Conservation (phyloP, 805 yeast genomes). For the Yarrowia sp. region DNA sequence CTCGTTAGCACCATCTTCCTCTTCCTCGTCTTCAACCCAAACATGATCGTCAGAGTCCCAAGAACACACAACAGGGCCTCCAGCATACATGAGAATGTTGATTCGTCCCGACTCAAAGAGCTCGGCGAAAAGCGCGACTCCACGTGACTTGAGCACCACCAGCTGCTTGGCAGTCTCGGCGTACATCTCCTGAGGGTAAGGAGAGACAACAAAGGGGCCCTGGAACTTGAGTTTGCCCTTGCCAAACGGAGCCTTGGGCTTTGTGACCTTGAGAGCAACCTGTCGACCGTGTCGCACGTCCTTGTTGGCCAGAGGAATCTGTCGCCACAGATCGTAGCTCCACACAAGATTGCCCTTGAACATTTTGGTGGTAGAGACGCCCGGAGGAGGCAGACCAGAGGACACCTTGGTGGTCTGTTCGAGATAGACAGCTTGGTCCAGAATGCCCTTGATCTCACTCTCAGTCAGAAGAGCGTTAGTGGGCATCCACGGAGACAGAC, state of each 20-base stretch:
- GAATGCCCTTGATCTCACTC: conserved; percentile 48
- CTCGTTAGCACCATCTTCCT: not conserved
- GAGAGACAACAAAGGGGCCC: conserved; percentile 63
- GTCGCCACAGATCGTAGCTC: conserved; percentile 44
- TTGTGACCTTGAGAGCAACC: conserved; percentile 9
- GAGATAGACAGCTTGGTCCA: conserved; percentile 50
- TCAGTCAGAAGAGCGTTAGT: conserved; percentile 52
- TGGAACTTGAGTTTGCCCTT: conserved; percentile 47
- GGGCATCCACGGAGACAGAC: conserved; percentile 72
- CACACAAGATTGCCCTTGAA: conserved; percentile 42
- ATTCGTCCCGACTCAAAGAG: conserved; percentile 44
- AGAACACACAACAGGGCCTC: conserved; percentile 16
- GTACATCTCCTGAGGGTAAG: conserved; percentile 64
- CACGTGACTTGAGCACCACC: conserved; percentile 44
- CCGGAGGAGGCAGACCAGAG: conserved; percentile 1
- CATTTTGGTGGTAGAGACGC: conserved; percentile 30
- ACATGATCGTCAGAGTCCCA: not conserved
- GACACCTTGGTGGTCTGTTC: conserved; percentile 42
- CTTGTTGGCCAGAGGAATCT: conserved; percentile 40
- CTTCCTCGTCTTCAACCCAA: conserved; percentile 18
- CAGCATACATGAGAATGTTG: conserved; percentile 43
- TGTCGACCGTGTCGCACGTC: conserved; percentile 44
- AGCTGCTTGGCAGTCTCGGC: conserved; percentile 55
- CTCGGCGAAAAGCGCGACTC: conserved; percentile 42
- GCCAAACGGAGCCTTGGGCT: conserved; percentile 17